Base-by-base conservation (phyloP, 208 protist species). In the Crithidia thermophila region DNA sequence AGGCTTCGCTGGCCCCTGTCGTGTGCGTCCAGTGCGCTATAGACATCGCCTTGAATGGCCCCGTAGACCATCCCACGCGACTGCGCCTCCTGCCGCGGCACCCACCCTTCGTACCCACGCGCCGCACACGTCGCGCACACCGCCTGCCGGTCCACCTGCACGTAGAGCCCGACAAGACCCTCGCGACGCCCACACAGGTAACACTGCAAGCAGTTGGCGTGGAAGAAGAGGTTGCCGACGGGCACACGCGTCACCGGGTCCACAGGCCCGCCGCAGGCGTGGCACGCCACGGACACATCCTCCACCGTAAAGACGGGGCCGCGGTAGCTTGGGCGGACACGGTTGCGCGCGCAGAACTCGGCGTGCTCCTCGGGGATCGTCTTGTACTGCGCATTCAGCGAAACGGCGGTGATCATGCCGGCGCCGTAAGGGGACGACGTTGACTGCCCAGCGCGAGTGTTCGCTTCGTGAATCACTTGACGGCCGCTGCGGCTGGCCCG, bases 181-280 rank as follows among this genome's bases (percentile, higher is more conserved):
- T 36, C 34, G 14, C 58, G 58, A 5, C 60, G 64, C 0, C 74
- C 77, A 69, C 90, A 96, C 14, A 96, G 60, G 37, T 58, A 72
- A 63, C 90, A 96, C 7, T 63, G 61, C 8, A 94, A 62, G 63
- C 90, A 96, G 27, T 55, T 23, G 2, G 69, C 77, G 57, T 96
- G 90, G 60, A 91, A 96, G 59, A 87, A 93, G 11, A 91, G 72
- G 1, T 47, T 75, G 13, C 86, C 87, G 0, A 88, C 90, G 0
- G 85, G 87, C 13, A 96, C 85, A 16, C 90, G 87, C 8, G 57
- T 57, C 42, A 96, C 78, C 23, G 90, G 81, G 62, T 96, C 90
- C 10, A 96, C 83, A 6, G 87, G 85, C 28, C 72, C 69, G 14
- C 84, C 76, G 50, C 90, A 96, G 20, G 18, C 40, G 13, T 75